Evolutionary conservation across 2,329 filamentous ascomycete genomes (phyloP), one percentile per base, ranked within the genome.

Genomic region (Pseudogymnoascus destructans): DNA sequence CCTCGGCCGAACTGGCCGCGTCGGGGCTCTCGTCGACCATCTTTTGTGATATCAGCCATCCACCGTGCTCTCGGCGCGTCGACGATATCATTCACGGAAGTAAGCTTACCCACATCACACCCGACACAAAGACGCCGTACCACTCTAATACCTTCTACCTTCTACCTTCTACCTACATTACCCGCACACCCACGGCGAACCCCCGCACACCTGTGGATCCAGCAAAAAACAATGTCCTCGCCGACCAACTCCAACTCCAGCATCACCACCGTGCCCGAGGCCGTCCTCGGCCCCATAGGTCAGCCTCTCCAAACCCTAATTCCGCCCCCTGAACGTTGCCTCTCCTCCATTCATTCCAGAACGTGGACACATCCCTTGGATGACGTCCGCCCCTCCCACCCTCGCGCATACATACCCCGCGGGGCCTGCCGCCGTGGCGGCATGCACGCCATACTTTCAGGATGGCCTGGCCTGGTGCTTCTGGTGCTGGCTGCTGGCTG

Each of bases 361-460:
- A 30, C 57, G 57, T 58, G 57, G 25, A 6, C 23, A 32, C 55
- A 58, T 21, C 27, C 38, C 49, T 36, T 58, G 57, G 57, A 21
- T 54, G 57, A 32, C 38, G 38, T 54, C 49, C 19, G 33, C 27
- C 11, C 11, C 38, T 54, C 13, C 57, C 38, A 15, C 13, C 19
- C 27, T 23, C 36, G 19, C n/a, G n/a, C n/a, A n/a, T n/a, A n/a
- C 36, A 38, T 38, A 38, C 19, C 36, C 36, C 36, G 36, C 15
- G 35, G 35, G 35, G 8, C 35, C 35, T 19, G 36, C 21, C 36
- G 36, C 36, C 36, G 36, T 40, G 21, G 17, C 10, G 17, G 36
- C 36, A 40, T 40, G 36, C 36, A 40, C 36, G 36, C 36, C 36
- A 17, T 17, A 40, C 17, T 21, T 40, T 40, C 36, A 40, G 36